A percentile compares a stretch with the other conserved stretches of the same genome.
Evolutionary conservation across 164 flowering plant genomes (phyloP).

Genomic region (Protea cynaroides): DNA sequence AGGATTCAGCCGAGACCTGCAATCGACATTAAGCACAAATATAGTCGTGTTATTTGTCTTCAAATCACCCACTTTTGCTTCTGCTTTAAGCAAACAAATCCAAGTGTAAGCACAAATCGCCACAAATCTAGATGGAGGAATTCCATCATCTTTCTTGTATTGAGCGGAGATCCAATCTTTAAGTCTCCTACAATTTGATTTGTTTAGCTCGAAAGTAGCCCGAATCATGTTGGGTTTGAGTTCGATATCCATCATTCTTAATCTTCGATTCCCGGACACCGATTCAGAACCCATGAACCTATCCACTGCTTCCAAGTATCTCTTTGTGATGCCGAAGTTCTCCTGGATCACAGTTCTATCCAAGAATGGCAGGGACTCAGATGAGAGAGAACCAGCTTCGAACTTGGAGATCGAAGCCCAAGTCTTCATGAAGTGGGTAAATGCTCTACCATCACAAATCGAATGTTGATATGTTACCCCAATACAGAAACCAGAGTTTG

Average conservation of each 20-base stretch:
- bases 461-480: too few species aligned
- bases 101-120: conserved; percentile 31
- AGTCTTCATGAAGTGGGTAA: conserved; percentile 20
- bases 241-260: not conserved
- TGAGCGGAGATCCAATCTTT: not conserved
- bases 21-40: conserved; percentile 15
- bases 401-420: conserved; percentile 30
- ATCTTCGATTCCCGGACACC: not conserved
- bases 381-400: not conserved
- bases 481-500: too few species aligned
- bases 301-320: not conserved
- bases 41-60: not conserved
- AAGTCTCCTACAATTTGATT: conserved; percentile 10
- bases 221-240: conserved; percentile 10
- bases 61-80: not conserved
- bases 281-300: not conserved
- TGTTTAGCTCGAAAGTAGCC: conserved; percentile 24
- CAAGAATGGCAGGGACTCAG: conserved; percentile 4
- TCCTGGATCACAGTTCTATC: conserved; percentile 25
- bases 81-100: conserved; percentile 30
- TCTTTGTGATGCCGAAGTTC: conserved; percentile 10
- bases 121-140: conserved; percentile 23
- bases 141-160: not conserved
- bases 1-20: conserved; percentile 20
- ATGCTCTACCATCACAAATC: too few species aligned